These are phyloP conservation scores for Acacia confusa DNA, from an alignment of 306 rosid species.

Conservation along the genomic window DNA sequence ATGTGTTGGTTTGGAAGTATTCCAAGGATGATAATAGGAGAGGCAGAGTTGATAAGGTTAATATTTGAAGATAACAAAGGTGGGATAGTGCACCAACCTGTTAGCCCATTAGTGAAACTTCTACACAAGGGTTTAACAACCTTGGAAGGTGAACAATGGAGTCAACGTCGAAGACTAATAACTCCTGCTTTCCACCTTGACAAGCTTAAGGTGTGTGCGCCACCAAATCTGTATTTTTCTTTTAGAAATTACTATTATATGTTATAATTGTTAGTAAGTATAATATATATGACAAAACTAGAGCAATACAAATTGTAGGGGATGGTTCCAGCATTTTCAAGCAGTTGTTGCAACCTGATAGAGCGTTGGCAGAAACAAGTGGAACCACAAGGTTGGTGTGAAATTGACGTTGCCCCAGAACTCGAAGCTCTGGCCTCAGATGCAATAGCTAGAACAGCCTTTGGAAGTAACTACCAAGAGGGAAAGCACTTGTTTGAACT, in stretches of 20 bases:
- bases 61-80: slow-evolving; percentile 39
- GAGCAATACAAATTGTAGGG: slow-evolving; percentile 12
- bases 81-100: slow-evolving; percentile 36
- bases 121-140: slow-evolving; percentile 41
- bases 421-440: slow-evolving; percentile 37
- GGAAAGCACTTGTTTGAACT: slow-evolving; percentile 51
- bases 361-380: slow-evolving; percentile 34
- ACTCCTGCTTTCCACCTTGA: slow-evolving; percentile 51
- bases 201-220: slow-evolving; percentile 35
- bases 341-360: slow-evolving; percentile 39
- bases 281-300: not conserved
- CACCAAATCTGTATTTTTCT: not conserved
- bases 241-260: not conserved
- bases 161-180: slow-evolving; percentile 42
- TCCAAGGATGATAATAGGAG: slow-evolving; percentile 44
- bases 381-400: slow-evolving; percentile 34
- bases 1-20: slow-evolving; percentile 40
- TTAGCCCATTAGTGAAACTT: slow-evolving; percentile 40
- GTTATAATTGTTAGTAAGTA: not conserved
- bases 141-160: slow-evolving; percentile 49
- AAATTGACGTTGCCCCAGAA: slow-evolving; percentile 44
- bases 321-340: slow-evolving; percentile 49
- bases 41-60: slow-evolving; percentile 36
- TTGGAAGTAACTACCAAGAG: slow-evolving; percentile 48
- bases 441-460: slow-evolving; percentile 47